Conservation (phyloP, 1,284 basidiomycete genomes). For the Laetiporus sulphureus region DNA sequence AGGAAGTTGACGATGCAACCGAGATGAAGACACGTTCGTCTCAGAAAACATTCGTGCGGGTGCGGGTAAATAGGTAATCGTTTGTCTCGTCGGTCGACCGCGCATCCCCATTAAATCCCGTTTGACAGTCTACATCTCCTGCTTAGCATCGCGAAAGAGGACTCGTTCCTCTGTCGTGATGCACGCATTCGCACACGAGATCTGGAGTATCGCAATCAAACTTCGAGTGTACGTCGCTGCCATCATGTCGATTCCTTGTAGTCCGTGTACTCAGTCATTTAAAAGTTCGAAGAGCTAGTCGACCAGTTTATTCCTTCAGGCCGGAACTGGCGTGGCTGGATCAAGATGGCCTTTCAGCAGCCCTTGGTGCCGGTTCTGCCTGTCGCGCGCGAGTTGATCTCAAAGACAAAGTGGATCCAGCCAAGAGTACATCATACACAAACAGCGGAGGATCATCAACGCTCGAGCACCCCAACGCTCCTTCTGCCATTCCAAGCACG, state of each 20-base stretch:
- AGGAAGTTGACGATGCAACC: constrained; percentile 45
- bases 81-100: too few species aligned
- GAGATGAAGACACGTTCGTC: constrained; percentile 75
- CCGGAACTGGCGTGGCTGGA: constrained; percentile 72
- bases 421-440: constrained; percentile 30
- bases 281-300: constrained; percentile 75
- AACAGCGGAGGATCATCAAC: constrained; percentile 10
- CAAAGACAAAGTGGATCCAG: constrained; percentile 66
- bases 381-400: constrained; percentile 66
- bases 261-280: constrained; percentile 3
- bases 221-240: constrained; percentile 64
- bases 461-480: constrained; percentile 12
- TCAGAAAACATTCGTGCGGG: constrained; percentile 80
- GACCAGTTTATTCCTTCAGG: constrained; percentile 75
- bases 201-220: constrained; percentile 82
- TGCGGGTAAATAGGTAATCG: constrained; percentile 72
- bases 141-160: constrained; percentile 64
- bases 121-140: constrained; percentile 51
- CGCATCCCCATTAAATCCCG: too few species aligned
- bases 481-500: constrained; percentile 8
- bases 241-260: not conserved
- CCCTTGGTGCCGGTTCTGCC: constrained; percentile 67
- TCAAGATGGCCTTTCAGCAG: constrained; percentile 77
- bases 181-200: constrained; percentile 67
- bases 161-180: constrained; percentile 67